These are phyloP conservation scores for Neurospora hispaniola DNA, from an alignment of 495 filamentous ascomycete genomes.

Conservation along the genomic window DNA sequence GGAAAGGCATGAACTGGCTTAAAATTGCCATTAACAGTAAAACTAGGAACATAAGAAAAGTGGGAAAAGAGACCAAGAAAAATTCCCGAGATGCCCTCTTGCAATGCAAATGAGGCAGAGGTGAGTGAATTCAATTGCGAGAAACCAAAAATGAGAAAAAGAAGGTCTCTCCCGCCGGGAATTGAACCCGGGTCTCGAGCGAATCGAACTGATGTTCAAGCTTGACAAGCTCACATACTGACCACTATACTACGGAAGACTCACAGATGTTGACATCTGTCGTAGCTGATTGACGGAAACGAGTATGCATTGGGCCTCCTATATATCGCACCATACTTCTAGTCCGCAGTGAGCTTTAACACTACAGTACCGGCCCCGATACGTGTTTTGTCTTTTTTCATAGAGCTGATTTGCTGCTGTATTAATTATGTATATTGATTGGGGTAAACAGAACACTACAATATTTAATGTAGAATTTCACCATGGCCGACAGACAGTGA, in stretches of 20 bases:
- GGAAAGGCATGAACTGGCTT: no score
- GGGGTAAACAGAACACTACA: not conserved
- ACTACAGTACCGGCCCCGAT: no score
- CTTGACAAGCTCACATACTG: not conserved
- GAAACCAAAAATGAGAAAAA: not conserved
- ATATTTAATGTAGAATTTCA: not conserved
- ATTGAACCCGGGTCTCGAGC: not conserved
- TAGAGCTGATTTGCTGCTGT: not conserved
- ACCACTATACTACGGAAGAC: not conserved
- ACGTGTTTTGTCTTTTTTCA: no score
- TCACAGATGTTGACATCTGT: not conserved
- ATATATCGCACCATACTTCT: not conserved
- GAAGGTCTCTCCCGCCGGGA: not conserved
- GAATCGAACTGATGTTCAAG: no score
- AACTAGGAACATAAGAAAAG: not conserved
- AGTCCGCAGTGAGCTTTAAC: no score
- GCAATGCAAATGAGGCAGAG: no score
- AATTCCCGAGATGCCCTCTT: no score
- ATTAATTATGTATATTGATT: not conserved
- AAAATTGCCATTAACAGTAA: not conserved
- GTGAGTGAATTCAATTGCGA: no score
- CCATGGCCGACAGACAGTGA: not conserved
- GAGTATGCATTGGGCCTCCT: accelerated
- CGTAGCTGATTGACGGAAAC: not conserved
- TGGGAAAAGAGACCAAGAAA: not conserved